Conservation (phyloP, 2,329 filamentous ascomycete species). For the Cladosporium phlei region DNA sequence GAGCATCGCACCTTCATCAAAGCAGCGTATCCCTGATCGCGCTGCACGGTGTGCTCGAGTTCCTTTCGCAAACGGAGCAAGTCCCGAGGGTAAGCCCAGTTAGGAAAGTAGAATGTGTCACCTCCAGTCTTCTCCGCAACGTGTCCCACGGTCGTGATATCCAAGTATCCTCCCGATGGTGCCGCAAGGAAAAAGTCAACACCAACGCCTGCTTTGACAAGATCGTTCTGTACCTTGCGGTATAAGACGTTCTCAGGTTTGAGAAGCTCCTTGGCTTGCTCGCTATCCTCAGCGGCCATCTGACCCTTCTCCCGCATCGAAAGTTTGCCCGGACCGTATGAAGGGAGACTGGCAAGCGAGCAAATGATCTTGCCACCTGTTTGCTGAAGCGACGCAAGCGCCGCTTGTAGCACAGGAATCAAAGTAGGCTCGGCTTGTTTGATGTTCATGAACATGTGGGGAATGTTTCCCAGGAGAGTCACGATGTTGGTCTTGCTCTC, state of each 20-base stretch:
- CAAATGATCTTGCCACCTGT: slow-evolving; percentile 92
- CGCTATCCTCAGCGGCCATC: slow-evolving; percentile 76
- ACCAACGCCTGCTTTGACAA: slow-evolving; percentile 81
- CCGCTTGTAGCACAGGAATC: slow-evolving; percentile 77
- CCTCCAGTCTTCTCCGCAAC: slow-evolving; percentile 85
- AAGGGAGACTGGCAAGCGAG: slow-evolving; percentile 80
- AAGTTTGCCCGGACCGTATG: slow-evolving; percentile 81
- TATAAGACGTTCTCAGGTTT: slow-evolving; percentile 84
- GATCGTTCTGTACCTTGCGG: slow-evolving; percentile 79
- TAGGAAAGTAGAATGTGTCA: slow-evolving; percentile 94
- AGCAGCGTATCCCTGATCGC: slow-evolving; percentile 91
- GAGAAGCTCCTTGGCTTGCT: slow-evolving; percentile 87
- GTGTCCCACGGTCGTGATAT: slow-evolving; percentile 87
- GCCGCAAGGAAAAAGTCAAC: slow-evolving; percentile 93
- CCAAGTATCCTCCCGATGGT: slow-evolving; percentile 83
- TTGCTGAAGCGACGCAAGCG: slow-evolving; percentile 72
- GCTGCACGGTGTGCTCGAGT: slow-evolving; percentile 76
- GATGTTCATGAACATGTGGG: slow-evolving; percentile 77
- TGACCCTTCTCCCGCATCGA: slow-evolving; percentile 82
- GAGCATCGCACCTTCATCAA: slow-evolving; percentile 98
- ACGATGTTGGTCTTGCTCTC: slow-evolving; percentile 84
- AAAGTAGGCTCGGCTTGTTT: slow-evolving; percentile 90
- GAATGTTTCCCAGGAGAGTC: slow-evolving; percentile 77
- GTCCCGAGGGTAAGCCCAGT: slow-evolving; percentile 85
- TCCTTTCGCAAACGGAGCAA: slow-evolving; percentile 77